These are phyloP conservation scores for Backusella circina DNA, from an alignment of 192 early-diverging fungal species.

Conservation along the genomic window DNA sequence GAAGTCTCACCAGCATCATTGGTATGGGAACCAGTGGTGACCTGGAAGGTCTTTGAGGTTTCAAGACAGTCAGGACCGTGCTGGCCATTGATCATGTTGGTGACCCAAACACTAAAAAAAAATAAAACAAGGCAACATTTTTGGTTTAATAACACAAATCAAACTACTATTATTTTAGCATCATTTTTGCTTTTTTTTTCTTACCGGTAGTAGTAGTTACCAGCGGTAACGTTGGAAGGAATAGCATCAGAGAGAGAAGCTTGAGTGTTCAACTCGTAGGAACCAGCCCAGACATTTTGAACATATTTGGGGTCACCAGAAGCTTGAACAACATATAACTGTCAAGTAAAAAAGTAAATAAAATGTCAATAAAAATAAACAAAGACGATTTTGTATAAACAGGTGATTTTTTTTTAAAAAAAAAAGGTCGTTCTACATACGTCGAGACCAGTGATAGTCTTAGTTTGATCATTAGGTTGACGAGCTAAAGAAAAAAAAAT, in stretches of 20 bases:
- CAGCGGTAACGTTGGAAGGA: conserved; percentile 5
- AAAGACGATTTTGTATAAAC: neutral
- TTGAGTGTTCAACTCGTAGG: conserved; percentile 19
- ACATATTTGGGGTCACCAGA: conserved; percentile 18
- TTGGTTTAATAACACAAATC: neutral
- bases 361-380: conserved; percentile 5
- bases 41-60: conserved; percentile 25
- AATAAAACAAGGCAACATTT: neutral
- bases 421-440: neutral
- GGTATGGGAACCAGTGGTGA: conserved; percentile 11
- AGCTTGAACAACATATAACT: conserved; percentile 6
- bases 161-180: neutral
- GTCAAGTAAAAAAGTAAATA: neutral
- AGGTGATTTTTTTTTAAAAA: neutral
- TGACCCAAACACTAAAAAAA: conserved; percentile 22
- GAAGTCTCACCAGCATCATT: conserved; percentile 14
- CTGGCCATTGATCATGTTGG: conserved; percentile 21
- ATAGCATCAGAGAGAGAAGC: conserved; percentile 20
- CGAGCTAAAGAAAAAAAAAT: conserved; percentile 5
- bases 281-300: conserved; percentile 22
- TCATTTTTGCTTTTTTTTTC: neutral
- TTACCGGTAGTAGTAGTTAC: conserved; percentile 20
- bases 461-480: conserved; percentile 13
- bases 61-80: conserved; percentile 25
- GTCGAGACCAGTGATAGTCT: conserved; percentile 28